A percentile compares a stretch with the other conserved stretches of the same genome.
phyloP scores from a whole-genome alignment of 495 filamentous ascomycete species.

The Copromyces sp. region DNA sequence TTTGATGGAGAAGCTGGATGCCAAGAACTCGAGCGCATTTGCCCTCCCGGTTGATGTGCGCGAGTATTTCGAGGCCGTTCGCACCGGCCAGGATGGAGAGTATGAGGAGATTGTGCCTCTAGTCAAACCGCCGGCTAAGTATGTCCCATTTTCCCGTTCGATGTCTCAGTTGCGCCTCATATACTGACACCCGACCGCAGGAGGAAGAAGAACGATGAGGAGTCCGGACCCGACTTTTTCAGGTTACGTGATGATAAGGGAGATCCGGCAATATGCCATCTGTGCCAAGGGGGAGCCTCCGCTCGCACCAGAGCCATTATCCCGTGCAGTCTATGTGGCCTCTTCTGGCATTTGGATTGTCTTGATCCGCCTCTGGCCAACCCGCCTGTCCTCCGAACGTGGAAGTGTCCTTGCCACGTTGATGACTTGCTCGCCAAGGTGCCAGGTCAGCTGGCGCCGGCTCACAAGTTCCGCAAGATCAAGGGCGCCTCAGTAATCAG shows the following conservation, averaged over 20 bases:
- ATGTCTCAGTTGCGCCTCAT: constrained; percentile 9
- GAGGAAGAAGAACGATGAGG: constrained; percentile 51
- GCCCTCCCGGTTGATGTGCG: constrained; percentile 55
- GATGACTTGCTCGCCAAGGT: constrained; percentile 42
- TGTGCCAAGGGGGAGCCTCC: constrained; percentile 49
- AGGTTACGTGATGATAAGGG: constrained; percentile 56
- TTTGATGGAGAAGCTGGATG: constrained; percentile 49
- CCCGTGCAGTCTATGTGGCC: constrained; percentile 69
- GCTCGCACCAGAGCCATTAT: constrained; percentile 53
- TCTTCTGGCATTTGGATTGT: constrained; percentile 87
- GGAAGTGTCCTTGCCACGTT: constrained; percentile 83
- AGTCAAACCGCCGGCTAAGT: constrained; percentile 29
- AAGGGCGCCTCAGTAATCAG: constrained; percentile 36
- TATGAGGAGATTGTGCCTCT: constrained; percentile 52
- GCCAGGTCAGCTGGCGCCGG: constrained; percentile 33
- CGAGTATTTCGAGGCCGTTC: constrained; percentile 64
- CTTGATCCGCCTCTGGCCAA: constrained; percentile 72
- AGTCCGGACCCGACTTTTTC: constrained; percentile 52
- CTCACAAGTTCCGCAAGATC: constrained; percentile 42
- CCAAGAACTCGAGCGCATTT: constrained; percentile 62
- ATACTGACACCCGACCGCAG: constrained; percentile 19
- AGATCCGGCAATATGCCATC: constrained; percentile 58
- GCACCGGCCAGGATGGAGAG: constrained; percentile 62
- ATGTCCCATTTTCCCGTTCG: background rate
- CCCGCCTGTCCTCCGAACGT: constrained; percentile 60